A percentile compares a stretch with the other conserved stretches of the same genome.
These are phyloP conservation scores for Setaria viridis DNA, from an alignment of 202 grass and related monocot species.

Conservation along the genomic window DNA sequence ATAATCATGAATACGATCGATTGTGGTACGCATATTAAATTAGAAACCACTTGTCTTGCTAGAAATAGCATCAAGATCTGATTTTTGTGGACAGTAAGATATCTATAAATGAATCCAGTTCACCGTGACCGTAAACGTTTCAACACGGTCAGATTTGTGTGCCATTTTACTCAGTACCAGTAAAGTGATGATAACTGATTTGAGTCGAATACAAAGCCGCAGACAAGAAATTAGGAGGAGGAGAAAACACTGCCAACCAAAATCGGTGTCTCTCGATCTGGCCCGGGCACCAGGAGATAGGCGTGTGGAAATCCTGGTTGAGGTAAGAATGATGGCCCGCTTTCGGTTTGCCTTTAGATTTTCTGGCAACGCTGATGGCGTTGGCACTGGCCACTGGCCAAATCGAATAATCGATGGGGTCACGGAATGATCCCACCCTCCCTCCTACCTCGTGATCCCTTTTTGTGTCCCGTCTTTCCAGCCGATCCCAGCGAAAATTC, in stretches of 20 bases:
- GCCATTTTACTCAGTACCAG: too few relatives aligned
- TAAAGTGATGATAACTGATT: too few relatives aligned
- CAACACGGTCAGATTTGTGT: neutral
- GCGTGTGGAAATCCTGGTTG: neutral
- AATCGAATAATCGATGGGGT: neutral
- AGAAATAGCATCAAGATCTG: neutral
- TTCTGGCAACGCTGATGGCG: neutral
- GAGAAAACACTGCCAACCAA: too few relatives aligned
- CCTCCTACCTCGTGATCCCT: neutral
- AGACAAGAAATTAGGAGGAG: too few relatives aligned
- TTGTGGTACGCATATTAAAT: neutral
- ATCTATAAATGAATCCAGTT: neutral
- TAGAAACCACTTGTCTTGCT: neutral
- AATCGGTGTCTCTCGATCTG: neutral
- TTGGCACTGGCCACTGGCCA: neutral
- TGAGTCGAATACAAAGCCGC: too few relatives aligned
- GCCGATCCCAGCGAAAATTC: neutral
- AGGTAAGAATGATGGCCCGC: neutral
- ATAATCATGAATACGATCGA: neutral
- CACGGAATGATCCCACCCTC: constrained; percentile 1
- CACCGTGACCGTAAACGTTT: neutral
- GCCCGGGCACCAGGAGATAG: neutral
- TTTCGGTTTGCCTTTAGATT: constrained; percentile 29
- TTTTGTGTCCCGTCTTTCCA: constrained; percentile 17
- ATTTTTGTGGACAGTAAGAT: neutral